A percentile compares a stretch with the other conserved stretches of the same genome.
These are phyloP conservation scores for Colletotrichum theobromicola DNA, from an alignment of 2,329 filamentous ascomycete genomes.

Conservation along the genomic window DNA sequence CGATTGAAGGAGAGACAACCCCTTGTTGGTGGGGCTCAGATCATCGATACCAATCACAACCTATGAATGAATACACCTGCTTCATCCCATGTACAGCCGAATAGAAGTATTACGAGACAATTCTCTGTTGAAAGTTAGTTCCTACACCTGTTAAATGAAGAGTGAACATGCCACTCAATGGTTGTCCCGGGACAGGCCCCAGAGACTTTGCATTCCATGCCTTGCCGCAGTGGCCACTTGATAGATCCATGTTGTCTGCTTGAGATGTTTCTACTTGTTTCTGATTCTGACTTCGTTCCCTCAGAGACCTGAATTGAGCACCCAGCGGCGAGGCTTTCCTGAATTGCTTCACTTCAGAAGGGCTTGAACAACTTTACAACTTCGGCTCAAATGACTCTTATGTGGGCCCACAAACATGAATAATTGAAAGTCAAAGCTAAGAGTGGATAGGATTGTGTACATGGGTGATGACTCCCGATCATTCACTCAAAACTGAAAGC, in stretches of 20 bases:
- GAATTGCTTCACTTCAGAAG: neutral
- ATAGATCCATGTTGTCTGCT: accelerated
- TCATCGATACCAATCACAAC: neutral
- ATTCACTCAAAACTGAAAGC: neutral
- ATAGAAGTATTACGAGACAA: accelerated
- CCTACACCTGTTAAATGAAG: neutral
- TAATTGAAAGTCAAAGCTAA: neutral
- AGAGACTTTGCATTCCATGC: neutral
- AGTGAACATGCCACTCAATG: accelerated
- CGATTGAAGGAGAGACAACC: neutral
- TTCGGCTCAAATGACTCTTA: neutral
- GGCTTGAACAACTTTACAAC: accelerated
- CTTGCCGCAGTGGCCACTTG: neutral
- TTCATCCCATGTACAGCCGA: accelerated
- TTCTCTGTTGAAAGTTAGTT: neutral
- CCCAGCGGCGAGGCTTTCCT: neutral
- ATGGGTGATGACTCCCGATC: neutral
- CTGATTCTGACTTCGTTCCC: neutral
- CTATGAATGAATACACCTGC: accelerated
- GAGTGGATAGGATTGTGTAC: neutral
- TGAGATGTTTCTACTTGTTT: neutral
- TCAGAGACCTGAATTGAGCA: neutral
- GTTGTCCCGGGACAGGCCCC: accelerated
- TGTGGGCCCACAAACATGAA: neutral
- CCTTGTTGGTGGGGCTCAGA: neutral